Evolutionary conservation across 208 protist genomes (phyloP), one percentile per base, ranked within the genome.

Genomic region (Leishmania amazonensis): DNA sequence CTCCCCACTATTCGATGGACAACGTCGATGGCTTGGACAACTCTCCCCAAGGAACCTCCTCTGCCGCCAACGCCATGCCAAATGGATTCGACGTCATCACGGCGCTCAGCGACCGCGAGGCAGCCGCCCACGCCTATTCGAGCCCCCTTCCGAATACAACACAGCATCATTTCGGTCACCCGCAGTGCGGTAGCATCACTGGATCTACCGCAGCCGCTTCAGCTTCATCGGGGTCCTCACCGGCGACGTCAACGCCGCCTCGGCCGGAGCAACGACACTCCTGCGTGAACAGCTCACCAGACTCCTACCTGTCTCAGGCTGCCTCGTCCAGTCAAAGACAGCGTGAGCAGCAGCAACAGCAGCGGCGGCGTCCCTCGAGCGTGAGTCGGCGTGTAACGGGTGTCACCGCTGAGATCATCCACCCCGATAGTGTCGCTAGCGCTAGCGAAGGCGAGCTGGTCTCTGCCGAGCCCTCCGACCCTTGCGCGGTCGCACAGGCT

Each of bases 301-400:
- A 77, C 47, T 82, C 80, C 4, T 80, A 78, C 47, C 40, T 84
- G 4, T 74, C 76, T 31, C 76, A 68, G 64, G 76, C 80, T 6
- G 49, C 80, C 60, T 54, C 38, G n/a, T 79, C 49, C 40, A 68
- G 31, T 47, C 38, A 31, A 15, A 74, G 75, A 28, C 35, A 42
- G 35, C 35, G 40, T 38, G n/a, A 24, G n/a, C 31, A 54, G 51
- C 73, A 35, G 11, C 45, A 49, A 8, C 45, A 49, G 45, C 45
- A 49, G 45, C 45, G 45, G 13, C 71, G 15, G 73, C 51, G 13
- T 62, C 40, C n/a, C 6, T 35, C 40, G 35, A 58, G 31, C 45
- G 42, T 21, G 70, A 74, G 3, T 31, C 21, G 28, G 3, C 70
- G 8, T 35, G 31, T 51, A 24, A 54, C 40, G 70, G 45, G 70